These are phyloP conservation scores for Russula emetica DNA, from an alignment of 768 basidiomycete species.

Conservation along the genomic window DNA sequence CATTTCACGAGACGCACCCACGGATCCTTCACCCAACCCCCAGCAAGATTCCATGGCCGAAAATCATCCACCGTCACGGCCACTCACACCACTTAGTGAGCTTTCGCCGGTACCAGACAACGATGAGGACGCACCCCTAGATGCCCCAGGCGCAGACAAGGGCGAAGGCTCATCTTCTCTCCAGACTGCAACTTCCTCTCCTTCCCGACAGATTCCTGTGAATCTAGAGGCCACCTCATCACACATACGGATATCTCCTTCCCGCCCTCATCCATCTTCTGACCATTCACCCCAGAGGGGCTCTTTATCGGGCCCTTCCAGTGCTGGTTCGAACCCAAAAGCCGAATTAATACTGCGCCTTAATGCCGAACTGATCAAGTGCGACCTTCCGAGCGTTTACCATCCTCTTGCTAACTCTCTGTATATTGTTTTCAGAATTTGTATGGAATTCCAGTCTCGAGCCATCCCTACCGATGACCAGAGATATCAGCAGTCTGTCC, in stretches of 20 bases:
- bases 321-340: slow-evolving; percentile 40
- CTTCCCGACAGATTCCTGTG: slow-evolving; percentile 12
- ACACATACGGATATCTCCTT: slow-evolving; percentile 28
- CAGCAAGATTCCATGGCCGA: slow-evolving; percentile 26
- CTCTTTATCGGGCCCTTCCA: slow-evolving; percentile 16
- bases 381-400: slow-evolving; percentile 27
- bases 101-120: slow-evolving; percentile 63
- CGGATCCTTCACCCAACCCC: slow-evolving; percentile 22
- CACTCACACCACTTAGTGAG: slow-evolving; percentile 72
- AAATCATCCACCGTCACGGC: slow-evolving; percentile 41
- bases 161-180: slow-evolving; percentile 25
- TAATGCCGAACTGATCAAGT: slow-evolving; percentile 69
- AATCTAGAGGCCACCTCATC: slow-evolving; percentile 16
- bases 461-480: slow-evolving; percentile 45
- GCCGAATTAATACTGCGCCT: slow-evolving; percentile 60
- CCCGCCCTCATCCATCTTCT: slow-evolving; percentile 31
- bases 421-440: slow-evolving; percentile 42
- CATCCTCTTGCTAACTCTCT: slow-evolving; percentile 1
- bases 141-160: slow-evolving; percentile 33
- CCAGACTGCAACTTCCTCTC: slow-evolving; percentile 10
- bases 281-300: slow-evolving; percentile 23
- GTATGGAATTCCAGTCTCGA: slow-evolving; percentile 56
- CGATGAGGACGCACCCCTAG: slow-evolving; percentile 45
- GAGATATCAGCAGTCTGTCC: slow-evolving; percentile 54
- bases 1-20: slow-evolving; percentile 22